Evolutionary conservation across 345 rosid species (phyloP).

Genomic region (Arabis alpina): DNA sequence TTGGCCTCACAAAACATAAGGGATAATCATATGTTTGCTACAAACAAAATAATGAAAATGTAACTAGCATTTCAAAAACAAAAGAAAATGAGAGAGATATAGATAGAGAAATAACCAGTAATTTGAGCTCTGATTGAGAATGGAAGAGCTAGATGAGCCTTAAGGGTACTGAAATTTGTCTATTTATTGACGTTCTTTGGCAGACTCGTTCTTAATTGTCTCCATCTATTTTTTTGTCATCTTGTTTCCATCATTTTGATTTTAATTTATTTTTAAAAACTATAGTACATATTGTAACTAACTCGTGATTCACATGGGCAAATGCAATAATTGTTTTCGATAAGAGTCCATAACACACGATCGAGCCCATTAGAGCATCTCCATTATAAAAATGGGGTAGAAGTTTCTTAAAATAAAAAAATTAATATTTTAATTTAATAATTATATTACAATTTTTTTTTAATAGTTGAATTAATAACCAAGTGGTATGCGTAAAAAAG

Average conservation of each 20-base stretch:
- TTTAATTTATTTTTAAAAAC: too few species aligned
- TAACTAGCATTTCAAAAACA: neutral
- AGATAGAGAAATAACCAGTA: slow-evolving; percentile 21
- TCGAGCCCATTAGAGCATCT: neutral
- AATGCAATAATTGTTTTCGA: neutral
- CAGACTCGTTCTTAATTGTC: neutral
- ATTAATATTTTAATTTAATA: too few species aligned
- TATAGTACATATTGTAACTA: neutral
- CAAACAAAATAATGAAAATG: too few species aligned
- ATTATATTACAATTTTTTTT: too few species aligned
- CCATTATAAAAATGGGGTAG: too few species aligned
- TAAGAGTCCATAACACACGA: neutral
- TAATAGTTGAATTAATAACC: too few species aligned
- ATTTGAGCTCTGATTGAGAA: slow-evolving; percentile 13
- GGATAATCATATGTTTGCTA: too few species aligned
- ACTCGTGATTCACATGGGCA: slow-evolving; percentile 23
- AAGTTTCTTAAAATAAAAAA: too few species aligned
- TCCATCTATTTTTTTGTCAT: neutral
- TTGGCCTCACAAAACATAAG: neutral
- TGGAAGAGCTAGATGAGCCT: neutral
- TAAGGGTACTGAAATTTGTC: slow-evolving; percentile 1
- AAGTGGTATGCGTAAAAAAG: too few species aligned
- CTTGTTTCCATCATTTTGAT: neutral
- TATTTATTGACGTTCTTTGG: slow-evolving; percentile 24
- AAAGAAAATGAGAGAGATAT: neutral